Conservation (phyloP, 148 eudicot genomes). For the Cornus florida region DNA sequence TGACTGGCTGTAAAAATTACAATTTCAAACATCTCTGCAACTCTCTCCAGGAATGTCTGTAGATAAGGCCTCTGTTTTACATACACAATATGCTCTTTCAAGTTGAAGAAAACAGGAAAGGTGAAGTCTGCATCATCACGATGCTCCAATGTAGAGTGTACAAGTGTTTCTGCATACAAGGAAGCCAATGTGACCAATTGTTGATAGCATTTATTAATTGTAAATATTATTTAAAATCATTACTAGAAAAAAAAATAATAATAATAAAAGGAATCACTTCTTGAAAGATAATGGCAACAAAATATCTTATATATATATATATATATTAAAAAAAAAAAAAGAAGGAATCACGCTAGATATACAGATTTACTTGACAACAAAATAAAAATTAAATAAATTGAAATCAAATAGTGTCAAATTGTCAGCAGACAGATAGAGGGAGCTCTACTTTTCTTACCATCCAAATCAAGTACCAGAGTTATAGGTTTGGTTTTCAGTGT, state of each 20-base stretch:
- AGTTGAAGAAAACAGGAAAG: slow-evolving; percentile 76
- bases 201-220: not conserved
- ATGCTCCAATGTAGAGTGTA: slow-evolving; percentile 81
- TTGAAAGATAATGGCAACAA: not conserved
- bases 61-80: slow-evolving; percentile 92
- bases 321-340: no score
- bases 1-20: slow-evolving; percentile 96
- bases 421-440: not conserved
- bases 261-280: not conserved
- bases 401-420: not conserved
- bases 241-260: not conserved
- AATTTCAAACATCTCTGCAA: slow-evolving; percentile 89
- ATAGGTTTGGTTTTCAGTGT: slow-evolving; percentile 49
- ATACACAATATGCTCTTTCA: slow-evolving; percentile 81
- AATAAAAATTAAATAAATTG: not conserved
- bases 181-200: slow-evolving; percentile 6
- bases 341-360: no score
- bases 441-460: slow-evolving; percentile 57
- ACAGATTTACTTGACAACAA: not conserved
- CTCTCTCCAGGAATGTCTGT: slow-evolving; percentile 66
- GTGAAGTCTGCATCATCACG: slow-evolving; percentile 86
- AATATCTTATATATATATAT: not conserved
- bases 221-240: not conserved
- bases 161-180: slow-evolving; percentile 78
- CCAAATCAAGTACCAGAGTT: slow-evolving; percentile 92